Conservation (phyloP, 208 protist species). For the Leishmania tropica region DNA sequence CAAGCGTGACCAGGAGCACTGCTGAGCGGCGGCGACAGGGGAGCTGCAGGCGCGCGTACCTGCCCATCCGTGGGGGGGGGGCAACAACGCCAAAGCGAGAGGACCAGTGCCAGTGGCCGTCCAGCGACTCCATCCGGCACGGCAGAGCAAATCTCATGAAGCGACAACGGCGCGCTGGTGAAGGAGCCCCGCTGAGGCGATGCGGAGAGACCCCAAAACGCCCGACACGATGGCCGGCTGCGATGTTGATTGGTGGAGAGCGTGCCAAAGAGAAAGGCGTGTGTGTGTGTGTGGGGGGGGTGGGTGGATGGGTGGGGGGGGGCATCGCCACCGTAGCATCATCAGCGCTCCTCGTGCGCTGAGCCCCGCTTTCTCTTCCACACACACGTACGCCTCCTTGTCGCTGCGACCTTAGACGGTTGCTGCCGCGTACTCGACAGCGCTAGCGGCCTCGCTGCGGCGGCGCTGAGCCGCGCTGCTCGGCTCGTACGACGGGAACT, state of each 20-base stretch:
- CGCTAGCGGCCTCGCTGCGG: slow-evolving; percentile 66
- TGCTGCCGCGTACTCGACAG: slow-evolving; percentile 59
- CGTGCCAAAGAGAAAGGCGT: not conserved
- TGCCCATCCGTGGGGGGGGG: not conserved
- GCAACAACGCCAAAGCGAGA: not conserved
- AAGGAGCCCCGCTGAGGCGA: not conserved
- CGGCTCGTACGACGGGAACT: slow-evolving; percentile 82
- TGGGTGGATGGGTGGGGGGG: too few relatives aligned
- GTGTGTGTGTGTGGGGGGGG: too few relatives aligned
- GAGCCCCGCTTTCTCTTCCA: not conserved
- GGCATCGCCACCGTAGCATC: not conserved
- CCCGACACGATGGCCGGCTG: not conserved
- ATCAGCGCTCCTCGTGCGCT: not conserved
- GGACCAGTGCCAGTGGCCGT: not conserved
- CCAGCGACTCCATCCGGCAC: not conserved
- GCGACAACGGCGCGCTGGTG: not conserved
- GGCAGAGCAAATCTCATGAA: not conserved
- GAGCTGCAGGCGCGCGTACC: not conserved
- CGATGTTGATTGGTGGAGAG: not conserved
- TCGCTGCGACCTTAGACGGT: slow-evolving; percentile 37
- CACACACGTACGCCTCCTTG: not conserved
- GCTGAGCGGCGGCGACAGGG: not conserved
- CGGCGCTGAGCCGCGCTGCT: slow-evolving; percentile 61
- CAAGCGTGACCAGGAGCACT: not conserved
- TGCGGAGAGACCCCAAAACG: not conserved